phyloP scores from a whole-genome alignment of 148 eudicot genomes.

The Rhododendron williamsianum region DNA sequence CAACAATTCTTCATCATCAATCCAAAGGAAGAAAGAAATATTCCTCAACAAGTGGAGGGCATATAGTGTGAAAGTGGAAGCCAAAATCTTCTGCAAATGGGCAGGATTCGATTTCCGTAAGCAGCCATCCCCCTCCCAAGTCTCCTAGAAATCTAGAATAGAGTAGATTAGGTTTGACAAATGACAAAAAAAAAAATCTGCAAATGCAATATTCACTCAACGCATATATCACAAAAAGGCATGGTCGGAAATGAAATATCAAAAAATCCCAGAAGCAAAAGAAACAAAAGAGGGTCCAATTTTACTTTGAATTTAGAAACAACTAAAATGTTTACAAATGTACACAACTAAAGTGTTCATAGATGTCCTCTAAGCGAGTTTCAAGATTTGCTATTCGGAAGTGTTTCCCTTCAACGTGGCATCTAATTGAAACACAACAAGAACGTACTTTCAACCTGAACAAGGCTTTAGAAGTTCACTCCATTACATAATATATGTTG shows the following conservation, averaged over 20 bases:
- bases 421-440: too few relatives aligned
- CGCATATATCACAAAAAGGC: too few relatives aligned
- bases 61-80: not conserved
- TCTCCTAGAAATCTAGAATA: too few relatives aligned
- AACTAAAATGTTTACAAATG: not conserved
- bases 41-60: not conserved
- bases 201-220: too few relatives aligned
- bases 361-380: not conserved
- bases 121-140: too few relatives aligned
- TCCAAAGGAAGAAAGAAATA: not conserved
- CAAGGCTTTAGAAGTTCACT: not conserved
- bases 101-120: too few relatives aligned
- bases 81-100: not conserved
- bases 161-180: too few relatives aligned
- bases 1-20: not conserved
- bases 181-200: too few relatives aligned
- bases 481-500: not conserved
- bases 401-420: too few relatives aligned
- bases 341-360: not conserved
- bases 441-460: not conserved
- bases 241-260: too few relatives aligned
- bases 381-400: too few relatives aligned
- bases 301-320: not conserved
- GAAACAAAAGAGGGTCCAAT: not conserved
- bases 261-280: too few relatives aligned